Base-by-base conservation (phyloP, 176 grass and related monocot species). In the Oryza coarctata region DNA sequence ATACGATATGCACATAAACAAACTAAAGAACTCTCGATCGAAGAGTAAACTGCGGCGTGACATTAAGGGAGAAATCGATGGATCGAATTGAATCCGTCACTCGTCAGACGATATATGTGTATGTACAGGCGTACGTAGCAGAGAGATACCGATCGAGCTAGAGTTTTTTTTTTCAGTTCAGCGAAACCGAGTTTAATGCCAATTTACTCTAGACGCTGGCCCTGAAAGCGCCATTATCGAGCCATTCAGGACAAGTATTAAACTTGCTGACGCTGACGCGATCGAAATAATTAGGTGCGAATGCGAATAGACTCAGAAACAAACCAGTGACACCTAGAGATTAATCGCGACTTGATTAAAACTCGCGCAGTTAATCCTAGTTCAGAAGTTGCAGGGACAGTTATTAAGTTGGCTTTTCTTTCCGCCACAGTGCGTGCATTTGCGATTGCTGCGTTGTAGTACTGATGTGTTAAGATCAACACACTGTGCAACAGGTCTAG, bases 171-270 rank as follows among this genome's bases (percentile, higher is more conserved):
- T 11, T 60, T 11, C 55, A 25, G 55, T 60, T 60, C 55, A 14
- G 31, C 18, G 65, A 36, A 35, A 68, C 32, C 29, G 65, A 68
- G 17, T 43, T 68, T 33, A 80, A 80, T 80, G 76, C 60, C 66
- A 52, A 20, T 26, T 73, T 29, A 81, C 9, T 73, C 22, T 39
- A 11, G 39, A 74, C 28, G 7, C 8, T 74, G 70, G 65, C 80
- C 70, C 22, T 64, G 70, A 74, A 74, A 83, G 80, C 80, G 27
- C 39, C 70, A 32, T 47, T 22, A 41, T 32, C 41, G 58, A 65
- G 20, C 29, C 26, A 12, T n/a, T 25, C 36, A 47, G 60, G 30
- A 52, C 35, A 47, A 18, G 70, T 20, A 83, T 83, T 64, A 34
- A 83, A 50, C 12, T 2, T 43, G 17, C 20, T 11, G 67, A 81